Conservation (phyloP, 371 early-diverging fungal species). For the Rhizopus stolonifer region DNA sequence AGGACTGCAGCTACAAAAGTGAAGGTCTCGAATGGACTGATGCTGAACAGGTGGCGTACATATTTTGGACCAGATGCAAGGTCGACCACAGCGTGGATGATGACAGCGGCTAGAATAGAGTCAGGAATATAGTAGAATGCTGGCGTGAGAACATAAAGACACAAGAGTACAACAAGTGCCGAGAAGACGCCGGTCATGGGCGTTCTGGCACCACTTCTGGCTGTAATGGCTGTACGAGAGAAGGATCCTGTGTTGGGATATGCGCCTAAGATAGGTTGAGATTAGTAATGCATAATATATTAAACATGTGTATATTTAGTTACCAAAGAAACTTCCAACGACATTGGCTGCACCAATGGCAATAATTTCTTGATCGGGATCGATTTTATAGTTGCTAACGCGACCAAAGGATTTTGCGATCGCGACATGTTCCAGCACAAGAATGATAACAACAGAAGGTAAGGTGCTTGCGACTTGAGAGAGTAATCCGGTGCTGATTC, state of each 20-base stretch:
- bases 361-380: constrained; percentile 80
- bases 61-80: constrained; percentile 43
- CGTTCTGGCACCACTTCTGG: constrained; percentile 74
- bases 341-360: constrained; percentile 84
- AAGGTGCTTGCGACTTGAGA: constrained; percentile 45
- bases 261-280: constrained; percentile 40
- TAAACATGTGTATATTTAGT: background rate
- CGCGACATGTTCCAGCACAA: constrained; percentile 81
- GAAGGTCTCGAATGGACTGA: constrained; percentile 52
- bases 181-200: constrained; percentile 80
- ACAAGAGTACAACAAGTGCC: constrained; percentile 71
- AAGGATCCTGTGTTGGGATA: constrained; percentile 90
- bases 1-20: constrained; percentile 54
- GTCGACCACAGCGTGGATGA: constrained; percentile 70
- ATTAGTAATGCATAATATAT: background rate
- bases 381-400: constrained; percentile 53
- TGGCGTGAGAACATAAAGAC: constrained; percentile 75
- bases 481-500: constrained; percentile 36
- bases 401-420: constrained; percentile 73
- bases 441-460: constrained; percentile 67
- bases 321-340: constrained; percentile 77
- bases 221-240: constrained; percentile 84
- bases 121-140: constrained; percentile 86
- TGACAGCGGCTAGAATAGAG: constrained; percentile 75
- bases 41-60: constrained; percentile 25